phyloP scores from a whole-genome alignment of 176 grass and related monocot genomes.

The Paspalum vaginatum region DNA sequence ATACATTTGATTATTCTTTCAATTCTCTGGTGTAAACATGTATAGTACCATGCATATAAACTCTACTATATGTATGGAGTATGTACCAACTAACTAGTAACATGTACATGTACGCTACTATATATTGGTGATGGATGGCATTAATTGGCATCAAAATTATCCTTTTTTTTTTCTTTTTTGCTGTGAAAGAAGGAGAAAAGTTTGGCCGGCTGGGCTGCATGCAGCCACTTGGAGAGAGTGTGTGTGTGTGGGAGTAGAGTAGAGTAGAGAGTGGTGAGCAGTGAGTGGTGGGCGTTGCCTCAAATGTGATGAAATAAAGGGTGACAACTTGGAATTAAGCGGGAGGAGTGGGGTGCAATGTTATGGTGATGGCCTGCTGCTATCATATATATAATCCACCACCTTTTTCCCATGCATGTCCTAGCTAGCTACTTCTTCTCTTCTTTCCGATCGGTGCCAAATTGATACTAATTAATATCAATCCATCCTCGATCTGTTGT shows the following conservation, averaged over 20 bases:
- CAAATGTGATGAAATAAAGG: conserved; percentile 41
- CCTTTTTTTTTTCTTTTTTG: too few relatives aligned
- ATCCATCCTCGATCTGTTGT: too few relatives aligned
- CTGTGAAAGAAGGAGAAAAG: conserved; percentile 23
- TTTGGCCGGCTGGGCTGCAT: conserved; percentile 18
- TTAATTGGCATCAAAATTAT: neutral
- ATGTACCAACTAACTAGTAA: conserved; percentile 22
- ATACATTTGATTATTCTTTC: conserved; percentile 40
- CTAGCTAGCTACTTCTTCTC: neutral
- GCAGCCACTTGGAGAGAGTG: neutral
- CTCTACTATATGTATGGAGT: neutral
- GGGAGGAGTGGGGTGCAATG: conserved; percentile 37
- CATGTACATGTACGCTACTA: neutral
- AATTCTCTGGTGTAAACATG: conserved; percentile 47
- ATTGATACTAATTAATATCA: neutral
- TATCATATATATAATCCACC: conserved; percentile 11
- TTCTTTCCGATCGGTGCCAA: neutral
- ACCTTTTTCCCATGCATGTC: conserved; percentile 36
- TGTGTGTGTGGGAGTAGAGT: neutral
- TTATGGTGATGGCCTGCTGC: conserved; percentile 31
- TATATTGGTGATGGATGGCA: neutral
- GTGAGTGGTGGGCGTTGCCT: conserved; percentile 50
- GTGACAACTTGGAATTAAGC: conserved; percentile 20
- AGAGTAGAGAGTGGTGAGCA: conserved; percentile 14
- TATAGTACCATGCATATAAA: neutral